Conservation (phyloP, 1,284 basidiomycete species). For the Ganoderma sp. region DNA sequence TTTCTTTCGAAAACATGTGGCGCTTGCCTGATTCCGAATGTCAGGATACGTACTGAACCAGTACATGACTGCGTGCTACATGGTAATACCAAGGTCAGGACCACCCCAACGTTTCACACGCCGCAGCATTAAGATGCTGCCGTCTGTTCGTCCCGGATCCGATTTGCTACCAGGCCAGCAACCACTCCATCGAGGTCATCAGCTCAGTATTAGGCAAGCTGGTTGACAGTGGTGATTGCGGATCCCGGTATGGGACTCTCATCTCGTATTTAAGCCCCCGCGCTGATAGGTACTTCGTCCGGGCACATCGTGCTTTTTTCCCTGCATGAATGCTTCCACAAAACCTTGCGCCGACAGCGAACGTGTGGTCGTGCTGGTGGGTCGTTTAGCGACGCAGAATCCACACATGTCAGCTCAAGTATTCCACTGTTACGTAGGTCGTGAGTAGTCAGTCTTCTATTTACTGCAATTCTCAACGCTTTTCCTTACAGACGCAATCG, state of each 20-base stretch:
- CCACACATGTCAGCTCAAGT: no score
- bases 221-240: slow-evolving; percentile 92
- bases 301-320: no score
- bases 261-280: slow-evolving; percentile 6
- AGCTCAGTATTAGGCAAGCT: slow-evolving; percentile 98
- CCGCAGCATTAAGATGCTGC: slow-evolving; percentile 93
- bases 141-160: slow-evolving; percentile 93
- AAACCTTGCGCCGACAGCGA: no score
- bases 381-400: no score
- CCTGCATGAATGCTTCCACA: no score
- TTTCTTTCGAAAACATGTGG: neutral
- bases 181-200: slow-evolving; percentile 96
- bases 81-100: slow-evolving; percentile 71
- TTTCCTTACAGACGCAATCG: no score
- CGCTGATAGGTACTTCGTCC: neutral
- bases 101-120: slow-evolving; percentile 85
- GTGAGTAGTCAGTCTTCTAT: no score
- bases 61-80: no score
- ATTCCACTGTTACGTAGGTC: no score
- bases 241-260: slow-evolving; percentile 81
- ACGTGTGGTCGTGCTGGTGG: no score
- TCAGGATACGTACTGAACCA: slow-evolving; percentile 69
- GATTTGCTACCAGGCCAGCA: slow-evolving; percentile 95
- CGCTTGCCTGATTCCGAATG: neutral
- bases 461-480: no score